phyloP scores from a whole-genome alignment of 208 protist genomes.

The Jaenimonas drosophilae region DNA sequence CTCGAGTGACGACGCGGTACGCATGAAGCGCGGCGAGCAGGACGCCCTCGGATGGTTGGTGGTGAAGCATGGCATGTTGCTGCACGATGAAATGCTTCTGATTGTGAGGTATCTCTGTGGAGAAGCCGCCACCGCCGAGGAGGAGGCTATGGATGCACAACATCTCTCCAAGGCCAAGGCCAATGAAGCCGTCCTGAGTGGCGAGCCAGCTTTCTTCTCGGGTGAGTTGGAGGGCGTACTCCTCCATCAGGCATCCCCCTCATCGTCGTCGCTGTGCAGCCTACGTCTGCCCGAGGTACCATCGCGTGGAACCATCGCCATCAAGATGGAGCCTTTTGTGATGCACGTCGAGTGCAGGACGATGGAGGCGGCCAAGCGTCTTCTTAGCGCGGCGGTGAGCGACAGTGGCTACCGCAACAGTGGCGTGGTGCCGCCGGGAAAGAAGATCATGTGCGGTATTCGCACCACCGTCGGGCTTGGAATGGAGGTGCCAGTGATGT shows the following conservation, averaged over 20 bases:
- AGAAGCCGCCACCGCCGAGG: constrained; percentile 6
- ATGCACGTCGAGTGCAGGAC: constrained; percentile 84
- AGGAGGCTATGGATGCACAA: constrained; percentile 12
- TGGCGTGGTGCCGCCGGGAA: constrained; percentile 70
- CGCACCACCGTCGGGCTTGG: constrained; percentile 49
- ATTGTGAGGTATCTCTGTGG: constrained; percentile 60
- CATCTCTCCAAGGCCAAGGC: constrained; percentile 5
- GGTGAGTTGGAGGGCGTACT: constrained; percentile 60
- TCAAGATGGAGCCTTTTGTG: constrained; percentile 86
- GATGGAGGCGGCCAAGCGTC: constrained; percentile 57
- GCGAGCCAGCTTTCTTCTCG: constrained; percentile 4
- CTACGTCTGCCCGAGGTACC: constrained; percentile 12
- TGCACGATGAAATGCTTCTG: constrained; percentile 31
- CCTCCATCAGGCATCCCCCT: constrained; percentile 1
- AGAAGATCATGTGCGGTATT: constrained; percentile 74
- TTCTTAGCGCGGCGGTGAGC: constrained; percentile 55
- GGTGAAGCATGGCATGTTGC: constrained; percentile 73
- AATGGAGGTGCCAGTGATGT: constrained; percentile 64
- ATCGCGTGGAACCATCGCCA: constrained; percentile 27
- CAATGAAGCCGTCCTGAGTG: background rate
- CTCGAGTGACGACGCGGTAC: too few species aligned
- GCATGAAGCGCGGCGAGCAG: constrained; percentile 56
- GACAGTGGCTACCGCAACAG: constrained; percentile 81
- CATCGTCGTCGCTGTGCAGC: background rate
- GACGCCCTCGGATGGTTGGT: constrained; percentile 74